Percentiles rank a stretch among this genome's conserved stretches.
phyloP scores from a whole-genome alignment of 2,329 filamentous ascomycete species.

The Pseudogymnoascus sp. region DNA sequence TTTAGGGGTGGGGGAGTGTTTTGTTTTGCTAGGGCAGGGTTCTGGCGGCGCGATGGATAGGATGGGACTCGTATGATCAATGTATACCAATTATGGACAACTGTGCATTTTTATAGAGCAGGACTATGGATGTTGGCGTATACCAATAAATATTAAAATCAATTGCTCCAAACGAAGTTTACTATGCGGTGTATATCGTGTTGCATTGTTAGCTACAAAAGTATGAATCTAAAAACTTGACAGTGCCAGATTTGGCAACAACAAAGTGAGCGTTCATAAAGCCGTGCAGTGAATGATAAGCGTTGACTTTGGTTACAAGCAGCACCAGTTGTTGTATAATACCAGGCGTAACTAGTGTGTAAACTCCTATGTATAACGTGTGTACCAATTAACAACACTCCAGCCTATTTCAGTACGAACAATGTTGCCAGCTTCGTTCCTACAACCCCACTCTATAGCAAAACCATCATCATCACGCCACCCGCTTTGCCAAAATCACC shows the following conservation, averaged over 20 bases:
- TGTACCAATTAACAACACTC: background rate
- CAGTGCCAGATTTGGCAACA: background rate
- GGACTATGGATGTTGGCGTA: background rate
- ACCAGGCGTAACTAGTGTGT: background rate
- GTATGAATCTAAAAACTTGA: background rate
- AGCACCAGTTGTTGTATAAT: background rate
- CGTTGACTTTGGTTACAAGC: background rate
- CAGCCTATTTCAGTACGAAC: background rate
- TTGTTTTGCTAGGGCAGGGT: background rate
- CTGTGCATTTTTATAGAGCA: background rate
- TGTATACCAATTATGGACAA: slow-evolving; percentile 1
- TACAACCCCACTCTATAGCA: background rate
- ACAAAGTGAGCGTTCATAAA: background rate
- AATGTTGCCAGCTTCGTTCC: background rate
- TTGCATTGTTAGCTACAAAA: background rate
- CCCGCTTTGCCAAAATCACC: background rate
- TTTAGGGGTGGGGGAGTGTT: background rate
- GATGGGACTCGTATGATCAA: background rate
- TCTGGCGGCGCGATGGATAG: background rate
- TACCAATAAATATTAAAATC: background rate
- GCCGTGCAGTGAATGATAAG: background rate
- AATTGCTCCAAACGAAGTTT: background rate
- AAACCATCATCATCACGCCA: slow-evolving; percentile 1
- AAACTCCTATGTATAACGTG: background rate
- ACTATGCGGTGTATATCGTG: background rate